Conservation (phyloP, 179 eudicot species). For the Monotropa hypopitys region DNA sequence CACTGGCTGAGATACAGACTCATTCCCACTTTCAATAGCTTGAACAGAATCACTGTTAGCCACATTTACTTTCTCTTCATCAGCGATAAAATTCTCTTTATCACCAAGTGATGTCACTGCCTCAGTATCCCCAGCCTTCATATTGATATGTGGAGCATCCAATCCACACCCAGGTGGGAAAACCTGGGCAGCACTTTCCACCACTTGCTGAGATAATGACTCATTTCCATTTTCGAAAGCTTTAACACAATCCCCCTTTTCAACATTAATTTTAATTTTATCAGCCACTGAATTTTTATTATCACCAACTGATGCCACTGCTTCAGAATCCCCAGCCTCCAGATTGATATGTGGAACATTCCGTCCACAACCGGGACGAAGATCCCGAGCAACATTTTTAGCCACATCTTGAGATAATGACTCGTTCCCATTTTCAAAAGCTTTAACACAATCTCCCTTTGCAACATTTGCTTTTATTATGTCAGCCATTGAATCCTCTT, state of each 20-base stretch:
- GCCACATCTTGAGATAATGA: not conserved
- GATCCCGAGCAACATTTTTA: conserved; percentile 42
- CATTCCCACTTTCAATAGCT: not conserved
- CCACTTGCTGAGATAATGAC: conserved; percentile 1
- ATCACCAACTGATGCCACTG: too few relatives aligned
- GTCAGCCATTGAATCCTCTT: conserved; percentile 5
- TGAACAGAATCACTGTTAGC: not conserved
- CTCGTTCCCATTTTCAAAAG: conserved; percentile 5
- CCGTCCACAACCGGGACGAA: conserved; percentile 51
- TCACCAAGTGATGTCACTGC: too few relatives aligned
- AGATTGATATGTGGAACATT: too few relatives aligned
- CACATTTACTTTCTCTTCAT: too few relatives aligned
- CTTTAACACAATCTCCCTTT: conserved; percentile 7
- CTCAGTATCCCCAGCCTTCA: too few relatives aligned
- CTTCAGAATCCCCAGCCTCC: too few relatives aligned
- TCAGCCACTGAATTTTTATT: too few relatives aligned
- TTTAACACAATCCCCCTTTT: conserved; percentile 2
- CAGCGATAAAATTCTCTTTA: too few relatives aligned
- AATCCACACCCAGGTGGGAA: too few relatives aligned
- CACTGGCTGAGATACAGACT: not conserved
- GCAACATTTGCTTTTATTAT: conserved; percentile 2
- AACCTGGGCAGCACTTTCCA: too few relatives aligned
- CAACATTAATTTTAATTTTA: too few relatives aligned
- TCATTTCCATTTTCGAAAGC: conserved; percentile 4
- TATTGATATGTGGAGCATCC: too few relatives aligned